Evolutionary conservation across 192 early-diverging fungal species (phyloP).

Genomic region (Glomus cerebriforme): DNA sequence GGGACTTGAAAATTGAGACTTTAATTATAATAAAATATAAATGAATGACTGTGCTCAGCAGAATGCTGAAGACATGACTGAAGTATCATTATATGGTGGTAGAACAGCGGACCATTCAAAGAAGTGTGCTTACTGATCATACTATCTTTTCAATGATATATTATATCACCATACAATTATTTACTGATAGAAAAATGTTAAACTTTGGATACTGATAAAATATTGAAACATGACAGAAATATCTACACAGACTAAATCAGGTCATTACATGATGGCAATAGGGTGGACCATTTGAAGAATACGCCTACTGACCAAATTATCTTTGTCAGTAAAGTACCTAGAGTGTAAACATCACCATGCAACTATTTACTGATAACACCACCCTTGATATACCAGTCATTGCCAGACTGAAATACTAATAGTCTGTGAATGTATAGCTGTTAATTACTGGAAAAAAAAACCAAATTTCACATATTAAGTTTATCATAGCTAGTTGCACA

Average conservation of each 20-base stretch:
- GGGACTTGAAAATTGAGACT: too few relatives aligned
- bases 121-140: not conserved
- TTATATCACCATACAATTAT: too few relatives aligned
- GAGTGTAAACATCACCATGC: slow-evolving; percentile 8
- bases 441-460: too few relatives aligned
- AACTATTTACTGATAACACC: slow-evolving; percentile 18
- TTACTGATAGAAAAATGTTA: not conserved
- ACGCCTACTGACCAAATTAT: not conserved
- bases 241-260: slow-evolving; percentile 2
- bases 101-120: slow-evolving; percentile 4
- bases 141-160: too few relatives aligned
- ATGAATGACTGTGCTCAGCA: not conserved
- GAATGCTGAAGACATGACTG: slow-evolving; percentile 17
- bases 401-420: slow-evolving; percentile 14
- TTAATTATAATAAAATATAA: too few relatives aligned
- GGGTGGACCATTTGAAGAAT: slow-evolving; percentile 18
- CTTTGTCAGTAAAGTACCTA: slow-evolving; percentile 3
- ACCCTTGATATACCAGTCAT: slow-evolving; percentile 19
- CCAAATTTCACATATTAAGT: too few relatives aligned
- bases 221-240: slow-evolving; percentile 9
- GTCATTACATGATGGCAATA: slow-evolving; percentile 17
- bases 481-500: too few relatives aligned
- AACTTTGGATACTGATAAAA: not conserved
- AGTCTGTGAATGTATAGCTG: not conserved
- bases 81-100: not conserved